Conservation (phyloP, 2,329 filamentous ascomycete species). For the Dothistroma septosporum region DNA sequence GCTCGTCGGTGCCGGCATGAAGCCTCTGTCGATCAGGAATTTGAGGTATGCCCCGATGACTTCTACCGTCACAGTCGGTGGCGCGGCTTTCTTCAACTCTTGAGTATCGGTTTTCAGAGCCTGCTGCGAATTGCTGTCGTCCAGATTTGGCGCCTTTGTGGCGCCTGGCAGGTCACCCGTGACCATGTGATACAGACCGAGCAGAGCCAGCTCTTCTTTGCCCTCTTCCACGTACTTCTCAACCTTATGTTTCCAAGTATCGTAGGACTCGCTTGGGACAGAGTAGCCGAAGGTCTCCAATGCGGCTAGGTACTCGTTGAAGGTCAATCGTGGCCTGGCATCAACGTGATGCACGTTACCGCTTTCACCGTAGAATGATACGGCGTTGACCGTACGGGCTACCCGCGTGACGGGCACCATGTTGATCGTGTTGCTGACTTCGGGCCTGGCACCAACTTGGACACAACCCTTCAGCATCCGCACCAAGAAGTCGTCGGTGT, state of each 20-base stretch:
- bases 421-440: conserved; percentile 84
- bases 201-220: conserved; percentile 66
- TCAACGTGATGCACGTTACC: conserved; percentile 68
- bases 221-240: conserved; percentile 63
- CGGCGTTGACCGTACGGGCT: conserved; percentile 70
- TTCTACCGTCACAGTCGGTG: conserved; percentile 55
- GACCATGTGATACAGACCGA: conserved; percentile 72
- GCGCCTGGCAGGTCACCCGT: conserved; percentile 65
- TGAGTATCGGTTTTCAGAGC: conserved; percentile 58
- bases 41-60: conserved; percentile 61
- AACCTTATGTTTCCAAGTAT: conserved; percentile 64
- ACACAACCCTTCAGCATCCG: conserved; percentile 83
- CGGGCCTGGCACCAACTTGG: conserved; percentile 68
- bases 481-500: conserved; percentile 86
- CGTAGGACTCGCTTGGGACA: conserved; percentile 63
- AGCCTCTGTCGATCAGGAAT: conserved; percentile 60
- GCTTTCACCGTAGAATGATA: conserved; percentile 55
- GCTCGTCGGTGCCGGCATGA: conserved; percentile 50
- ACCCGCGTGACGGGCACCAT: conserved; percentile 84
- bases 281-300: conserved; percentile 70
- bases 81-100: conserved; percentile 40
- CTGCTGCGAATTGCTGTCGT: conserved; percentile 64
- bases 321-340: conserved; percentile 69
- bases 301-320: conserved; percentile 70
- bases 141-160: conserved; percentile 68